phyloP scores from a whole-genome alignment of 2,329 filamentous ascomycete genomes.

The Penicillium sp. region DNA sequence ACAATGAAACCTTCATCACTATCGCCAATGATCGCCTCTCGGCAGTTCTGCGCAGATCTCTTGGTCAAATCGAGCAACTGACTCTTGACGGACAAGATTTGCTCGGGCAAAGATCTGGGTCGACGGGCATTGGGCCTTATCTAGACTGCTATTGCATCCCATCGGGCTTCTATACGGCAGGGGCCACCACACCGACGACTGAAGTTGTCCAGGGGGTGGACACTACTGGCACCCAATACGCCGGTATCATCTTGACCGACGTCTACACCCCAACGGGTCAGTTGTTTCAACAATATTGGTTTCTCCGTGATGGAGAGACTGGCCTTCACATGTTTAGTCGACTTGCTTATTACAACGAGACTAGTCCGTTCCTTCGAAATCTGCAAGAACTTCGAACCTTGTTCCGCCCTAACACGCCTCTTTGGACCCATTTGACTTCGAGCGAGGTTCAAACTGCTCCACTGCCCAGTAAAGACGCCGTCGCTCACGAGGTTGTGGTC shows the following conservation, averaged over 20 bases:
- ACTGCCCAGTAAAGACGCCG: constrained; percentile 36
- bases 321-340: constrained; percentile 57
- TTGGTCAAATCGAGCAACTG: constrained; percentile 39
- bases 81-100: constrained; percentile 48
- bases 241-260: constrained; percentile 55
- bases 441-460: constrained; percentile 53
- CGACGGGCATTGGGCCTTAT: constrained; percentile 51
- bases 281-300: constrained; percentile 59
- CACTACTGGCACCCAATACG: constrained; percentile 48
- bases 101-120: constrained; percentile 42
- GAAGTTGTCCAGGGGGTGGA: constrained; percentile 50
- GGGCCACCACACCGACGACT: constrained; percentile 45
- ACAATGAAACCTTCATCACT: constrained; percentile 20
- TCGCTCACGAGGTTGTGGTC: constrained; percentile 45
- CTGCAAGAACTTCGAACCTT: constrained; percentile 57
- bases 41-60: constrained; percentile 40
- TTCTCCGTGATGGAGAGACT: constrained; percentile 57
- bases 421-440: constrained; percentile 60
- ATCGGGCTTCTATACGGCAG: constrained; percentile 55
- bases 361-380: constrained; percentile 51
- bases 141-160: constrained; percentile 60
- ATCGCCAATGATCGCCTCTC: constrained; percentile 43
- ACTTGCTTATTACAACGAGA: constrained; percentile 55
- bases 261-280: constrained; percentile 54
- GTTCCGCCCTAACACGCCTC: constrained; percentile 53